phyloP scores from a whole-genome alignment of 176 grass and related monocot genomes.

The Carex scoparia region DNA sequence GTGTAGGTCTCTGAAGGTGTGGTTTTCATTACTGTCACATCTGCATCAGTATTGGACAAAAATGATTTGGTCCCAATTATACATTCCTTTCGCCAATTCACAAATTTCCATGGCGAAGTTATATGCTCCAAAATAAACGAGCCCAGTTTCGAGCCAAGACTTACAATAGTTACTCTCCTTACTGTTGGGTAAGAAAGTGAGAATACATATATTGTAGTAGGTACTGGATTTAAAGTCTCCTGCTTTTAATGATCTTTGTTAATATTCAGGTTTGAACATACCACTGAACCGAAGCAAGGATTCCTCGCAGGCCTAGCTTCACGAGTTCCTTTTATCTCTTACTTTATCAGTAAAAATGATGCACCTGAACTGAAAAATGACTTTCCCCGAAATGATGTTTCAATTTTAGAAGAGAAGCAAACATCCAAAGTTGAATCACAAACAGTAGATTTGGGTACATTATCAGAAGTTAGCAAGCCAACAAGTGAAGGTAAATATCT shows the following conservation, averaged over 20 bases:
- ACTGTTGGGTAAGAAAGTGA: conserved; percentile 63
- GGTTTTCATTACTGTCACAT: conserved; percentile 60
- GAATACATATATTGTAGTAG: background rate
- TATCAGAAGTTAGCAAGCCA: conserved; percentile 31
- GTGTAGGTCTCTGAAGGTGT: conserved; percentile 62
- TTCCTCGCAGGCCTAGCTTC: conserved; percentile 57
- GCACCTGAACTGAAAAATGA: conserved; percentile 24
- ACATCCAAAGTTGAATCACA: conserved; percentile 19
- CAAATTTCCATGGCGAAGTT: conserved; percentile 59
- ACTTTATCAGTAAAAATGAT: conserved; percentile 47
- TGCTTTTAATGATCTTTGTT: background rate
- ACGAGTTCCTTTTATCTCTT: conserved; percentile 64
- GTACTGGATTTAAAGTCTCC: background rate
- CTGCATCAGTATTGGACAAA: conserved; percentile 57
- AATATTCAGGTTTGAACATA: conserved; percentile 30
- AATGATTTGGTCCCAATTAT: conserved; percentile 56
- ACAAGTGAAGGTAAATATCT: conserved; percentile 21
- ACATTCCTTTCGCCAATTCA: conserved; percentile 55
- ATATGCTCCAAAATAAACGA: conserved; percentile 73
- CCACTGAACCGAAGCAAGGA: conserved; percentile 38
- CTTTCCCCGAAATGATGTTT: conserved; percentile 19
- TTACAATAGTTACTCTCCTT: conserved; percentile 67
- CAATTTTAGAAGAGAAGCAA: conserved; percentile 20
- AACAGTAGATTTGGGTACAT: conserved; percentile 20
- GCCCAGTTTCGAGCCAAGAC: conserved; percentile 73